Base-by-base conservation (phyloP, 2,329 filamentous ascomycete genomes). In the Dendryphion nanum region DNA sequence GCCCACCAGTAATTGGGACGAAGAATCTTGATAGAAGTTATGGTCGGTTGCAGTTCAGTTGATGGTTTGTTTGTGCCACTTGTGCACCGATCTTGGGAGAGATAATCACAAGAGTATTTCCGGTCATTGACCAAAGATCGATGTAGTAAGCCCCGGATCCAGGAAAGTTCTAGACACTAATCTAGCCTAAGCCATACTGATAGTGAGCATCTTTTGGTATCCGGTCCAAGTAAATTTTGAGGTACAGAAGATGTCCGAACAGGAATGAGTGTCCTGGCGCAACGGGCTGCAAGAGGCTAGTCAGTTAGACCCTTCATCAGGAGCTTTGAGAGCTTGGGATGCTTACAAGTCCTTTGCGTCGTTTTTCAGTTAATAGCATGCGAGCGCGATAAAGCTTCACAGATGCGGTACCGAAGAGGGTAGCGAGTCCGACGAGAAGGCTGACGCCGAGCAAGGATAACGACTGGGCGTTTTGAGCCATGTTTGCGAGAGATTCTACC, bases 121-220 rank as follows among this genome's bases (percentile, higher is more conserved):
- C 38, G 28, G 23, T 35, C 41, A 41, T 41, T 14, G 41, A 38
- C 41, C 38, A 44, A 2, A 44, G 38, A 26, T 44, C 38, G 8
- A 41, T 33, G 33, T 44, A 44, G 30, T 34, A 44, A 17, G 33
- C 33, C 15, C 38, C 41, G 2, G 15, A 16, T 7, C 18, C 15
- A 21, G 18, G 16, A 15, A 41, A 41, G 4, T 21, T 24, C 18
- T 44, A 33, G 18, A 17, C 15, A 35, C 33, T 38, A 29, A 44
- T 45, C n/a, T 18, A 13, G 3, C 20, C 35, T 13, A 42, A 39
- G 4, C 28, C 36, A 30, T 33, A 39, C 15, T 45, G 26, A 18
- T 42, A 42, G 16, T 42, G 39, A 2, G 36, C 38, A 29, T 45
- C 39, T 24, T 28, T 38, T 16, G 42, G 42, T 14, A 39, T 23